A percentile compares a stretch with the other conserved stretches of the same genome.
phyloP scores from a whole-genome alignment of 78 protist genomes.

The Dictyostelium discoideum region DNA sequence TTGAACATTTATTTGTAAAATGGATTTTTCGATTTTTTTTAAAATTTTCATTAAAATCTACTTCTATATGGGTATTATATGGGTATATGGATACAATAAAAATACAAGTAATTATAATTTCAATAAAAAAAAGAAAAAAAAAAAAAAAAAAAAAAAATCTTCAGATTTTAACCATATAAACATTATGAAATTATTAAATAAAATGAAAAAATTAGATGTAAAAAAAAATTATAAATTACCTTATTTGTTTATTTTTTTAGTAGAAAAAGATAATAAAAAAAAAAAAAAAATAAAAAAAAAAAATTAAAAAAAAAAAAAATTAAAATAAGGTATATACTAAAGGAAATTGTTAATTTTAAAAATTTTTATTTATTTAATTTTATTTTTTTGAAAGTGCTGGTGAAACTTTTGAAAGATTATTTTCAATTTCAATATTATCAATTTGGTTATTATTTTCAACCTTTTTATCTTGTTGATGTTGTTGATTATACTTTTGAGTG shows the following conservation, averaged over 20 bases:
- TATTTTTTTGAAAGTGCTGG: neutral
- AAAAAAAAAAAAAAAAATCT: neutral
- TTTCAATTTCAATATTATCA: neutral
- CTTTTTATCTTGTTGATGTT: neutral
- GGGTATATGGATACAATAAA: neutral
- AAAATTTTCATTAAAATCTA: no score
- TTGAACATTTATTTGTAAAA: neutral
- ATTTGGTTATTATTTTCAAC: neutral
- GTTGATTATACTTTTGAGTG: neutral
- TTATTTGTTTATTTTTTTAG: neutral
- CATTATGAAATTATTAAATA: neutral
- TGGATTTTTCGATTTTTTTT: neutral
- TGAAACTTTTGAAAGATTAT: neutral
- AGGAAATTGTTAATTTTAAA: no score
- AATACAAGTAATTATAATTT: no score
- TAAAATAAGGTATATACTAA: no score
- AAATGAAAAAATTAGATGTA: neutral
- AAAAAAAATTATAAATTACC: neutral
- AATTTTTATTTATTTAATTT: neutral
- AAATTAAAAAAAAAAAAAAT: no score
- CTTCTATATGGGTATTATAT: neutral
- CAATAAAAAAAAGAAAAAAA: neutral
- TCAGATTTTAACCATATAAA: neutral
- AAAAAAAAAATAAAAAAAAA: no score
- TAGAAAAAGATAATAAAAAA: no score